Evolutionary conservation across 2,329 filamentous ascomycete species (phyloP), one percentile per base, ranked within the genome.

Genomic region (Diplocarpon rosae): DNA sequence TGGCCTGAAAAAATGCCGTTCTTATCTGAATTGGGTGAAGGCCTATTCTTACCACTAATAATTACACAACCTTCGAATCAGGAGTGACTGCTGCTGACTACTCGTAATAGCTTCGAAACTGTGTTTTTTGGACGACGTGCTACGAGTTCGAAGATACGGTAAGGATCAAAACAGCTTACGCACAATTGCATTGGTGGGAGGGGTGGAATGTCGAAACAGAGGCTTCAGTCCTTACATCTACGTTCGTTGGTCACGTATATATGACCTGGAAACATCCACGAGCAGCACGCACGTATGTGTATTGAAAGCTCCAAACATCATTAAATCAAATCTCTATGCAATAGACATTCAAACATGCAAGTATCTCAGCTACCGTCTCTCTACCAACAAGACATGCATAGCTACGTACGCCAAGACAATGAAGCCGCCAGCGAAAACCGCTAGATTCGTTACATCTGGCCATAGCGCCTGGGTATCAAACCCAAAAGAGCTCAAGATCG

Each of bases 401-500:
- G 90, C 89, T 27, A 68, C 70, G 63, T 96, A 98, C 6, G 92
- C 90, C 53, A 96, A 70, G 36, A 95, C 66, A 39, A 96, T 78
- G 60, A 96, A 98, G 0, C 77, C 73, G 0, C 75, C 82, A 1
- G 83, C 87, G 64, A 95, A 93, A 10, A 92, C 70, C 5, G 77
- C 87, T 12, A 98, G 68, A 37, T 86, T 89, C 41, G 83, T 69
- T 20, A 92, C 78, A 63, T 98, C 92, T 36, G 69, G 68, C 89
- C 88, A 95, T 45, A 95, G 72, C 0, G 86, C 87, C 48, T 80
- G 71, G 24, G 89, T 93, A 60, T 95, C 75, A 63, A 98, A 98
- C 1, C 92, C 92, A 63, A 98, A 98, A 0, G 85, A 87, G 64
- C 85, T 94, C 44, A 98, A 68, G 54, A 98, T 98, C 0, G 88